These are phyloP conservation scores for Trifolium subterraneum DNA, from an alignment of 306 rosid species.

Conservation along the genomic window DNA sequence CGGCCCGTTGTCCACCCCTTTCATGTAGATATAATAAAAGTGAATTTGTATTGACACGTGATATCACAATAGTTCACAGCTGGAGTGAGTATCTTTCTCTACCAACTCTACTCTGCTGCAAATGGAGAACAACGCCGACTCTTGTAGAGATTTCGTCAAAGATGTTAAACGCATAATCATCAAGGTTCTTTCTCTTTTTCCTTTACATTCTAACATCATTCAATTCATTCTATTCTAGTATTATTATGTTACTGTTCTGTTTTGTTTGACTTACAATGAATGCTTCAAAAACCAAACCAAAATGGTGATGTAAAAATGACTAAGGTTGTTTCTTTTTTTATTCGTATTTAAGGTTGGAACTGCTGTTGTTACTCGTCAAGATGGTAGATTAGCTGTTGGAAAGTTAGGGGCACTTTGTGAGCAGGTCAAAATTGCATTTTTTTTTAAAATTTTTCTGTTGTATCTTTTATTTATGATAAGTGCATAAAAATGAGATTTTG, in stretches of 20 bases:
- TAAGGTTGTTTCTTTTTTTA: constrained; percentile 24
- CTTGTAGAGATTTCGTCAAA: constrained; percentile 44
- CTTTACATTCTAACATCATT: neutral
- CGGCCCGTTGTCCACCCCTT: too few relatives aligned
- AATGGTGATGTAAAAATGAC: constrained; percentile 37
- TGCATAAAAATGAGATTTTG: constrained; percentile 39
- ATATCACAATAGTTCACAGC: neutral
- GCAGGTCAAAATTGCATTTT: constrained; percentile 59
- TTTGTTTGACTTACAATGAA: neutral
- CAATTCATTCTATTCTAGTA: neutral
- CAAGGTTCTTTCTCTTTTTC: constrained; percentile 38
- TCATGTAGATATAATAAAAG: too few relatives aligned
- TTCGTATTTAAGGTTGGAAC: constrained; percentile 51
- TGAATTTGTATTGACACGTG: too few relatives aligned
- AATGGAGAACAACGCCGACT: constrained; percentile 41
- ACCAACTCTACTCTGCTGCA: neutral
- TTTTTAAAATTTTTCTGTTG: too few relatives aligned
- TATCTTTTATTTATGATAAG: too few relatives aligned
- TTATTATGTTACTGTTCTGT: neutral
- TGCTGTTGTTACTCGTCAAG: constrained; percentile 55
- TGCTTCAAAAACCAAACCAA: constrained; percentile 21
- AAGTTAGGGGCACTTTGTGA: constrained; percentile 87
- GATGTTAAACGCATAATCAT: constrained; percentile 50
- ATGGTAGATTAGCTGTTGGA: constrained; percentile 55
- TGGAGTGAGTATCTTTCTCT: neutral